Conservation (phyloP, 2,329 filamentous ascomycete genomes). For the Alternaria alternata region DNA sequence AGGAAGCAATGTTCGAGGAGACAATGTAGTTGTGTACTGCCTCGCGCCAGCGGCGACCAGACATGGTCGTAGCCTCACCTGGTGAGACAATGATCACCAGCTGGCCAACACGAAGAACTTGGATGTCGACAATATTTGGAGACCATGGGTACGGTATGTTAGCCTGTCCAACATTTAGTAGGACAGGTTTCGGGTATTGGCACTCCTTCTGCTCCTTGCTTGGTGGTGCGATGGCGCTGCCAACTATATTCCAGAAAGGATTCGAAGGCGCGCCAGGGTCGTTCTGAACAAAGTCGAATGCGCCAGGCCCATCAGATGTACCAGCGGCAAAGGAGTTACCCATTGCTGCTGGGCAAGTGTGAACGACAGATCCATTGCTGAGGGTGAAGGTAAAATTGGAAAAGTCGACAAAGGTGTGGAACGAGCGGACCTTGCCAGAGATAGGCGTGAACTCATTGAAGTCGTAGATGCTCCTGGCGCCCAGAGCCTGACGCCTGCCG, state of each 20-base stretch:
- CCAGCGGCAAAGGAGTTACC: conserved; percentile 94
- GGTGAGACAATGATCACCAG: conserved; percentile 84
- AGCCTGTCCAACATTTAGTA: conserved; percentile 89
- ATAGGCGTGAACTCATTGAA: conserved; percentile 61
- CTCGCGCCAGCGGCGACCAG: conserved; percentile 83
- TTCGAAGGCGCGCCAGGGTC: conserved; percentile 77
- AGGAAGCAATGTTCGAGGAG: conserved; percentile 31
- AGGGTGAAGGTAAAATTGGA: conserved; percentile 76
- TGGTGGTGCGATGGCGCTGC: conserved; percentile 75
- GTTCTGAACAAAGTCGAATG: conserved; percentile 93
- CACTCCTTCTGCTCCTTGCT: conserved; percentile 74
- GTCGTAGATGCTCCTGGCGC: conserved; percentile 67
- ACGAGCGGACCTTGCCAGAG: conserved; percentile 73
- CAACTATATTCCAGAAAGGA: conserved; percentile 81
- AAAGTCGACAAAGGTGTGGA: conserved; percentile 88
- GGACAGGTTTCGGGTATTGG: conserved; percentile 81
- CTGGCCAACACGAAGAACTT: conserved; percentile 83
- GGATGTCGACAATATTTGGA: conserved; percentile 90
- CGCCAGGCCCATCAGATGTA: conserved; percentile 88
- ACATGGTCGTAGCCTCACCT: conserved; percentile 92
- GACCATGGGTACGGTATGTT: conserved; percentile 82
- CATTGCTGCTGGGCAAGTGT: conserved; percentile 84
- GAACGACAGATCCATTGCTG: conserved; percentile 73
- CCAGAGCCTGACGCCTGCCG: conserved; percentile 73
- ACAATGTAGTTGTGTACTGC: conserved; percentile 41